A percentile compares a stretch with the other conserved stretches of the same genome.
phyloP scores from a whole-genome alignment of 306 rosid species.

The Acacia acuminata region DNA sequence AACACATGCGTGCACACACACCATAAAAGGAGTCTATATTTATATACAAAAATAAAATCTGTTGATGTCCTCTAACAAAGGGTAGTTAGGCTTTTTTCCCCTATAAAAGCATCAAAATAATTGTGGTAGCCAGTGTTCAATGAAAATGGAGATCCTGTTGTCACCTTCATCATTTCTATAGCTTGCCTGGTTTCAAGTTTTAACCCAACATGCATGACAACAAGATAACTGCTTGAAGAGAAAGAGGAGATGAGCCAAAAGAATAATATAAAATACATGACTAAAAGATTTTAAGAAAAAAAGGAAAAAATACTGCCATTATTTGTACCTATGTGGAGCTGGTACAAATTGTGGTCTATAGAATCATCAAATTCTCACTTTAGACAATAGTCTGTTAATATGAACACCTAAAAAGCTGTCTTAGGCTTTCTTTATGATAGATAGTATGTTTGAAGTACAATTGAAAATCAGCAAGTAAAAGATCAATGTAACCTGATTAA shows the following conservation, averaged over 20 bases:
- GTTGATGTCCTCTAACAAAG: slow-evolving; percentile 37
- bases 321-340: not conserved
- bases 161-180: slow-evolving; percentile 85
- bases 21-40: not conserved
- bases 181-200: slow-evolving; percentile 57
- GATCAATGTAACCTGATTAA: not conserved
- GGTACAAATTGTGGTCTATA: not conserved
- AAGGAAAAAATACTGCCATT: not conserved
- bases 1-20: not conserved
- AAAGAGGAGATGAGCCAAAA: not conserved
- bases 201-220: slow-evolving; percentile 16
- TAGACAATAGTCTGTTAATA: not conserved
- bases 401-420: not conserved
- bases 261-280: not conserved
- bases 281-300: not conserved
- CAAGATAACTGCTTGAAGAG: not conserved
- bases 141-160: slow-evolving; percentile 47
- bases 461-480: not conserved
- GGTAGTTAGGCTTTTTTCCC: slow-evolving; percentile 51
- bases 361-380: not conserved
- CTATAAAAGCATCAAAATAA: slow-evolving; percentile 72
- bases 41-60: slow-evolving; percentile 7
- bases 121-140: slow-evolving; percentile 63
- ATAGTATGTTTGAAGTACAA: not conserved
- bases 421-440: not conserved